These are phyloP conservation scores for Anthracocystis panici-leucophaei DNA, from an alignment of 1,284 basidiomycete genomes.

Conservation along the genomic window DNA sequence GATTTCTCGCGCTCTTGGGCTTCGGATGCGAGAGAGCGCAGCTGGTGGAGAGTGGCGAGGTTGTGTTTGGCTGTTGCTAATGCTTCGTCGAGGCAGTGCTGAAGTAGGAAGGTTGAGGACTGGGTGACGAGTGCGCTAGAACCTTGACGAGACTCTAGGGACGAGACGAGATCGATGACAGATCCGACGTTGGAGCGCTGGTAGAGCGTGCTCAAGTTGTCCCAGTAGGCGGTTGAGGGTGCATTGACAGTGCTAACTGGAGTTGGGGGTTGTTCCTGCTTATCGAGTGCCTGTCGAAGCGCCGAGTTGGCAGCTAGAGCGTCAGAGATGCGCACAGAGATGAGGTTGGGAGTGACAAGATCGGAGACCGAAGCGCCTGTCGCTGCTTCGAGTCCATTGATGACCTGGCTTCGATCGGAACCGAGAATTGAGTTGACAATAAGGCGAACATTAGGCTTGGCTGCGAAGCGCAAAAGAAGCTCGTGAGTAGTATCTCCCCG, in stretches of 20 bases:
- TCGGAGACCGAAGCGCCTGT: constrained; percentile 28
- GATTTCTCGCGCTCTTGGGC: constrained; percentile 16
- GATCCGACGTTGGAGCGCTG: constrained; percentile 43
- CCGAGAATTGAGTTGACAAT: constrained; percentile 45
- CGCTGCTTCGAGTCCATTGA: constrained; percentile 30
- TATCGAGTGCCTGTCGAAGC: constrained; percentile 37
- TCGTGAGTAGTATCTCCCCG: constrained; percentile 20
- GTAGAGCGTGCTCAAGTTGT: constrained; percentile 40
- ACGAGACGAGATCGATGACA: constrained; percentile 22
- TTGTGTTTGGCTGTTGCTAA: constrained; percentile 26
- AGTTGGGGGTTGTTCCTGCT: constrained; percentile 5
- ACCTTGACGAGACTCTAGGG: constrained; percentile 13
- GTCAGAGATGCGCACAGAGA: constrained; percentile 29
- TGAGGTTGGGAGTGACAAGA: constrained; percentile 17
- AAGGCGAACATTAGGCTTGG: constrained; percentile 49
- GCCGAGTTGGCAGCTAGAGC: constrained; percentile 33
- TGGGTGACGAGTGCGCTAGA: constrained; percentile 24
- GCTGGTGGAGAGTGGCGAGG: constrained; percentile 21
- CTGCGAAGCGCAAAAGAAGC: constrained; percentile 43
- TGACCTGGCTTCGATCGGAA: constrained; percentile 6
- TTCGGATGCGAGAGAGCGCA: constrained; percentile 29
- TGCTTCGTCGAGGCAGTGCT: constrained; percentile 45
- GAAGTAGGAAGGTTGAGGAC: constrained; percentile 37
- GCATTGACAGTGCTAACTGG: neutral
- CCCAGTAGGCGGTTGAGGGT: constrained; percentile 26